Evolutionary conservation across 1,284 basidiomycete genomes (phyloP).

Genomic region (Schizophyllum amplum): DNA sequence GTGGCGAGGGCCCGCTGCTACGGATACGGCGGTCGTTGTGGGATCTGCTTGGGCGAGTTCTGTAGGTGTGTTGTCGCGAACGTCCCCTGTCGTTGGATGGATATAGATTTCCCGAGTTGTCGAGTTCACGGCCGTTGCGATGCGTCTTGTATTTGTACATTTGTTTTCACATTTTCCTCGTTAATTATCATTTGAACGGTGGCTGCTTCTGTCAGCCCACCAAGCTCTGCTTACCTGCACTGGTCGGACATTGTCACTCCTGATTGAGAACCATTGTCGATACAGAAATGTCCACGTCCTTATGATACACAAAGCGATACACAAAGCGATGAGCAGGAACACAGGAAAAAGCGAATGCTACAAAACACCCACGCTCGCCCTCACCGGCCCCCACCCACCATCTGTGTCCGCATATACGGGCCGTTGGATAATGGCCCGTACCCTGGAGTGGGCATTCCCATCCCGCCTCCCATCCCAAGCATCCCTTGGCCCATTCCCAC

Average conservation of each 20-base stretch:
- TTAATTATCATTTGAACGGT: too few species aligned
- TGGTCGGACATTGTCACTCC: too few species aligned
- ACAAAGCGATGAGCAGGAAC: conserved; percentile 15
- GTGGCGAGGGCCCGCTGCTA: background rate
- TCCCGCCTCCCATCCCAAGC: conserved; percentile 36
- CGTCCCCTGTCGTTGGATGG: too few species aligned
- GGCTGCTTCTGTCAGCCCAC: too few species aligned
- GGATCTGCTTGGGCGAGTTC: too few species aligned
- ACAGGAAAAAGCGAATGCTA: conserved; percentile 17
- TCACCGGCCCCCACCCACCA: conserved; percentile 57
- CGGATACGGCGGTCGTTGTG: background rate
- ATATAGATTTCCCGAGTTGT: too few species aligned
- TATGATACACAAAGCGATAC: conserved; percentile 8
- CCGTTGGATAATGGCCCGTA: conserved; percentile 59
- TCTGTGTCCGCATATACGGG: conserved; percentile 52
- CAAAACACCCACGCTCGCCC: conserved; percentile 4
- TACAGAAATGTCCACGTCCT: background rate
- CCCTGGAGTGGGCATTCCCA: conserved; percentile 39
- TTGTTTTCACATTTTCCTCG: too few species aligned
- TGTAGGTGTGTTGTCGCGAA: background rate
- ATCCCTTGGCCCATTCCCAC: conserved; percentile 32
- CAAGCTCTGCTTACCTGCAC: too few species aligned
- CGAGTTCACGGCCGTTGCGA: too few species aligned
- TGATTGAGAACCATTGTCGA: too few species aligned
- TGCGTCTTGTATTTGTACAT: too few species aligned